Conservation (phyloP, 257 asterid genomes). For the Salvia rosmarinus region DNA sequence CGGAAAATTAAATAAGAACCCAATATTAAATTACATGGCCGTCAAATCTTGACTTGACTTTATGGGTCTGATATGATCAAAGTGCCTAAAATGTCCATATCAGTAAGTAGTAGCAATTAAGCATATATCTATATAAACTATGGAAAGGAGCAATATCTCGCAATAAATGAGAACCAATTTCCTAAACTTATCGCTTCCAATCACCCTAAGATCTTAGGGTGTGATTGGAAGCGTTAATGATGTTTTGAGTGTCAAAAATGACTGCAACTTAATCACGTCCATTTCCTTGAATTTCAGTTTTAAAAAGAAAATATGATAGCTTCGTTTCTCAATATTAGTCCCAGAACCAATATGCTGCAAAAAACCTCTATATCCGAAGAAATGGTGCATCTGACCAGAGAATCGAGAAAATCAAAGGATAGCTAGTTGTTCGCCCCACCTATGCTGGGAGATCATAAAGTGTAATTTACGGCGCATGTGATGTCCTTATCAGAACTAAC, state of each 20-base stretch:
- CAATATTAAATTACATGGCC: constrained; percentile 3
- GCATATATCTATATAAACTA: constrained; percentile 8
- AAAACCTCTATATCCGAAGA: too few relatives aligned
- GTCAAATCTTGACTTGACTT: not conserved
- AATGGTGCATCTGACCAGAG: too few relatives aligned
- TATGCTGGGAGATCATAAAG: constrained; percentile 1
- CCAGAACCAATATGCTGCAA: too few relatives aligned
- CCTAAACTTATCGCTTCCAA: not conserved
- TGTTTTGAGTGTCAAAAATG: too few relatives aligned
- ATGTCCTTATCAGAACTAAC: constrained; percentile 34
- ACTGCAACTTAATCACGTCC: too few relatives aligned
- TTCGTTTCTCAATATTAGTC: too few relatives aligned
- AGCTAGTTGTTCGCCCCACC: not conserved
- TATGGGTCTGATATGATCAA: not conserved
- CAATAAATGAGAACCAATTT: not conserved
- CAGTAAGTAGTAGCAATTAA: constrained; percentile 10
- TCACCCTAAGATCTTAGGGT: not conserved
- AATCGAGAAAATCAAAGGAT: too few relatives aligned
- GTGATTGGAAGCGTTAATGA: too few relatives aligned
- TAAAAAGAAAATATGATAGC: too few relatives aligned
- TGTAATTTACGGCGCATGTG: not conserved
- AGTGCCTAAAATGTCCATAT: not conserved
- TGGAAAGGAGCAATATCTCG: not conserved
- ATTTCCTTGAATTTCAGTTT: too few relatives aligned
- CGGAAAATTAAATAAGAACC: not conserved